phyloP scores from a whole-genome alignment of 129 eudicot genomes.

The Arctium minus region DNA sequence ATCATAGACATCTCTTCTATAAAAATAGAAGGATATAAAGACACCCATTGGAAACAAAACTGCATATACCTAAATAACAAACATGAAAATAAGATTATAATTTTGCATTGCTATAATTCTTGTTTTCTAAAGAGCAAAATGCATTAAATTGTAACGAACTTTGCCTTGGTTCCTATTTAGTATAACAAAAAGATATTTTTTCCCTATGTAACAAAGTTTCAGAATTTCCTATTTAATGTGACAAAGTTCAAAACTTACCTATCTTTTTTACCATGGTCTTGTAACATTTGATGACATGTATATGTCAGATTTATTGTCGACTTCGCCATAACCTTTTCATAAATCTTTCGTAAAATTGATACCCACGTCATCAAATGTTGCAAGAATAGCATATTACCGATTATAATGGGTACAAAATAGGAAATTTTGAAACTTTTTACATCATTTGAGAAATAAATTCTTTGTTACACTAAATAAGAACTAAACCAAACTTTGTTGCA shows the following conservation, averaged over 20 bases:
- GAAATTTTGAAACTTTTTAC: background rate
- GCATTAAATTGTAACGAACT: background rate
- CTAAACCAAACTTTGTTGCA: background rate
- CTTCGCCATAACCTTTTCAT: background rate
- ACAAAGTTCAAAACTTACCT: background rate
- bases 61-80: conserved; percentile 53
- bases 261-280: background rate
- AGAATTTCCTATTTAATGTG: background rate
- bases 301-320: background rate
- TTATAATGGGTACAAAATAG: background rate
- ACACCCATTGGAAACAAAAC: conserved; percentile 60
- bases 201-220: background rate
- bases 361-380: background rate
- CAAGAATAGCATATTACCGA: background rate
- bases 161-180: background rate
- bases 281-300: background rate
- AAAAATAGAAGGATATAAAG: conserved; percentile 51
- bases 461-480: background rate
- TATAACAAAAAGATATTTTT: background rate
- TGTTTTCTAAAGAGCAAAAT: background rate
- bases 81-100: background rate
- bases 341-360: background rate
- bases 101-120: background rate
- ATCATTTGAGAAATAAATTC: background rate
- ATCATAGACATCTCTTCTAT: conserved; percentile 83